A percentile compares a stretch with the other conserved stretches of the same genome.
phyloP scores from a whole-genome alignment of 345 rosid genomes.

The Rhodamnia rubescens region DNA sequence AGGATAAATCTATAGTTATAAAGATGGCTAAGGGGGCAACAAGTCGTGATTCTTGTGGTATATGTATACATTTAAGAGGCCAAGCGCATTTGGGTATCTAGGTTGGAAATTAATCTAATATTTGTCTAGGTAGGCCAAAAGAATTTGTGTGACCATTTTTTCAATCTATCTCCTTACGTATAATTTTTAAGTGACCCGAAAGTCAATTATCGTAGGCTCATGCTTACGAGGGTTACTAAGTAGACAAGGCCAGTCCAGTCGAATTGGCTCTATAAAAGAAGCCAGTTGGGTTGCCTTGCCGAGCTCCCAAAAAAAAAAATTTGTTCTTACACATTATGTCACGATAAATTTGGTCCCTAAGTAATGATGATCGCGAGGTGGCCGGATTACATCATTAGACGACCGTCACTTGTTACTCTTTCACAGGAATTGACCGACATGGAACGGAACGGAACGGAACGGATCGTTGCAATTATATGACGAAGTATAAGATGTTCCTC shows the following conservation, averaged over 20 bases:
- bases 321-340: background rate
- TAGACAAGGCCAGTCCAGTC: background rate
- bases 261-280: rapidly evolving
- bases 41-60: background rate
- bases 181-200: background rate
- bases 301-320: background rate
- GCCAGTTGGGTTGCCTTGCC: background rate
- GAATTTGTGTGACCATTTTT: too few relatives aligned
- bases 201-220: background rate
- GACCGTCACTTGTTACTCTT: background rate
- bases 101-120: background rate
- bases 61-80: background rate
- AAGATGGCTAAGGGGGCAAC: background rate
- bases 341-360: background rate
- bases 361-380: background rate
- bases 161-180: too few relatives aligned
- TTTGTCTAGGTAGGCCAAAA: background rate
- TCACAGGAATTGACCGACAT: background rate
- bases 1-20: background rate
- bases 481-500: background rate
- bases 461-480: background rate
- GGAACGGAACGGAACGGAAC: background rate
- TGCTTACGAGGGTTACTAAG: background rate
- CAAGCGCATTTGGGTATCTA: background rate
- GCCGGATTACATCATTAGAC: background rate